phyloP scores from a whole-genome alignment of 805 yeast species.

The Nakazawaea wyomingensis region DNA sequence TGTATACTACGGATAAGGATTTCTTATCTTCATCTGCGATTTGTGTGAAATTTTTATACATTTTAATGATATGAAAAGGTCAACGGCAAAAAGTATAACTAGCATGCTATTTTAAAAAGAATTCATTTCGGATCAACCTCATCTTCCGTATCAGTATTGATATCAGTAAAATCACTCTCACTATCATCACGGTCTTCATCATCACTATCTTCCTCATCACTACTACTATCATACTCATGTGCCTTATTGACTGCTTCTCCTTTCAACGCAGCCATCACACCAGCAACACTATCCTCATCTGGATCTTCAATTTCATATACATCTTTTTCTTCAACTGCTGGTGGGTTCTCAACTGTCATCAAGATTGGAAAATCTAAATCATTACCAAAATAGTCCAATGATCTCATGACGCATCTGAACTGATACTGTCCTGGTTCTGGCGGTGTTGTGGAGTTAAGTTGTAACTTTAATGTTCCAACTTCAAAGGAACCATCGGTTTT shows the following conservation, averaged over 20 bases:
- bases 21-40: too few relatives aligned
- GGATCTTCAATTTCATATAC: slow-evolving; percentile 61
- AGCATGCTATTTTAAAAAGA: too few relatives aligned
- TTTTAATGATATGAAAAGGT: too few relatives aligned
- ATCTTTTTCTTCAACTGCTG: slow-evolving; percentile 35
- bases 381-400: slow-evolving; percentile 74
- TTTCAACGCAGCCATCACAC: slow-evolving; percentile 64
- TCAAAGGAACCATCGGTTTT: slow-evolving; percentile 41
- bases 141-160: slow-evolving; percentile 61
- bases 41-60: too few relatives aligned
- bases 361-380: slow-evolving; percentile 69
- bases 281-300: slow-evolving; percentile 71
- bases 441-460: slow-evolving; percentile 76
- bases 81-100: too few relatives aligned
- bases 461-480: slow-evolving; percentile 73
- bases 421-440: slow-evolving; percentile 55
- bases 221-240: slow-evolving; percentile 11
- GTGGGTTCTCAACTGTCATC: slow-evolving; percentile 64
- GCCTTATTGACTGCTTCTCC: slow-evolving; percentile 51
- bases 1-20: too few relatives aligned
- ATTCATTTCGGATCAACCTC: slow-evolving; percentile 33
- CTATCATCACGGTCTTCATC: slow-evolving; percentile 20
- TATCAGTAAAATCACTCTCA: slow-evolving; percentile 38
- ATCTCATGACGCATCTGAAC: slow-evolving; percentile 66
- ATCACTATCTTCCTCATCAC: slow-evolving; percentile 28